Evolutionary conservation across 2,329 filamentous ascomycete species (phyloP), one percentile per base, ranked within the genome.

Genomic region (Alternaria viburni): DNA sequence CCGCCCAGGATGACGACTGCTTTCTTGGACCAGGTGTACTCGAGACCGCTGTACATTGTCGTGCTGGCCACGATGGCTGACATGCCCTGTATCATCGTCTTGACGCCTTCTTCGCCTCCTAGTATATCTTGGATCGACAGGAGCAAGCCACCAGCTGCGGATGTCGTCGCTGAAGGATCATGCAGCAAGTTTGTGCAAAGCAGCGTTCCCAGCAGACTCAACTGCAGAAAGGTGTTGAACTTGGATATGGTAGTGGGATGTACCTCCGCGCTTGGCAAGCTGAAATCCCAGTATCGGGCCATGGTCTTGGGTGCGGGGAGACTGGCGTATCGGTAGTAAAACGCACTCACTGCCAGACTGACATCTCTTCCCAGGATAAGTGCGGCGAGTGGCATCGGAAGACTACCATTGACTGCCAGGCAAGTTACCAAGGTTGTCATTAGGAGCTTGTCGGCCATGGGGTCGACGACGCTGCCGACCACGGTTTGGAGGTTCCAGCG

Each of bases 251-350:
- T 90, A 0, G 93, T 96, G 1, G 93, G 93, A 64, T 89, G 90
- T 6, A 96, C 93, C 80, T 96, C 92, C 3, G 93, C 93, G 43
- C 90, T 92, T 3, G 93, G 96, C 13, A 99, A 86, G 4, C 92
- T 95, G 77, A 99, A 98, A 81, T 99, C 96, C 96, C 96, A 99
- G 81, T 98, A 99, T 17, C 96, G 86, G 17, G 87, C 82, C 80
- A 97, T 92, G 0, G 96, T 98, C 82, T 98, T 98, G 2, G 96
- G 96, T 0, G 92, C 90, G 0, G 96, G 96, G 6, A 99, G 86
- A 3, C 93, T 96, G 69, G 97, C 96, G 88, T 93, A 98, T 67
- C 96, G 91, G 80, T 96, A 98, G 83, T 97, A 98, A 70, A 99
- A 90, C 23, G 96, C 96, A 2, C 93, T 89, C 21, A 97, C 86